Evolutionary conservation across 345 rosid species (phyloP).

Genomic region (Syzygium aromaticum): DNA sequence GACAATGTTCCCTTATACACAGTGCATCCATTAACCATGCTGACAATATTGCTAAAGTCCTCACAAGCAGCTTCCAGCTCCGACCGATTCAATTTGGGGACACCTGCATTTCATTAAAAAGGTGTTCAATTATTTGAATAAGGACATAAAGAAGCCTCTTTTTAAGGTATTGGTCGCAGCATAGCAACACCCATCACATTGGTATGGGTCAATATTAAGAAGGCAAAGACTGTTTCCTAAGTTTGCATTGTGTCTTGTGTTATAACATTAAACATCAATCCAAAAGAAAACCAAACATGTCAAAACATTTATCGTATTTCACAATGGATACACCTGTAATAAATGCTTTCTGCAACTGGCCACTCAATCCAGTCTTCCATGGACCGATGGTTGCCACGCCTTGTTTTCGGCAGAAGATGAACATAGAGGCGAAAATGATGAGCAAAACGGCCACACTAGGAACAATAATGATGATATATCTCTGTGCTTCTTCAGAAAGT

Average conservation of each 20-base stretch:
- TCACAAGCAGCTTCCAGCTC: constrained; percentile 97
- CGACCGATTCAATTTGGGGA: constrained; percentile 77
- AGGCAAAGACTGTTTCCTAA: not conserved
- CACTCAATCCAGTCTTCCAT: constrained; percentile 94
- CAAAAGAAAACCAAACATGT: not conserved
- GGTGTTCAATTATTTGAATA: not conserved
- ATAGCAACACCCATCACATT: not conserved
- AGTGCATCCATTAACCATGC: constrained; percentile 42
- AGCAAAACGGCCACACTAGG: constrained; percentile 15
- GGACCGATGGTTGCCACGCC: constrained; percentile 64
- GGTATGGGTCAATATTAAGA: not conserved
- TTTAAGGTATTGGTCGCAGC: not conserved
- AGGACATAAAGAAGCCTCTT: not conserved
- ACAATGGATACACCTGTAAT: constrained; percentile 45
- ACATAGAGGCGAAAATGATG: constrained; percentile 16
- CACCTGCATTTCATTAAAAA: constrained; percentile 39
- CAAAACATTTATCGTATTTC: not conserved
- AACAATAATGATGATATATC: constrained; percentile 18
- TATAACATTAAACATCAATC: not conserved
- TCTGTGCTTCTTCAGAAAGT: not conserved
- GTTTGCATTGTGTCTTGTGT: not conserved
- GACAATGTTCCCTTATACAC: constrained; percentile 93
- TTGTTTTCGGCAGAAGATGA: constrained; percentile 32
- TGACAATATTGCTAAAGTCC: constrained; percentile 94
- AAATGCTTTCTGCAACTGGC: constrained; percentile 91